Evolutionary conservation across 1,284 basidiomycete species (phyloP), one percentile per base, ranked within the genome.

Genomic region (Ustilago xerochloae): DNA sequence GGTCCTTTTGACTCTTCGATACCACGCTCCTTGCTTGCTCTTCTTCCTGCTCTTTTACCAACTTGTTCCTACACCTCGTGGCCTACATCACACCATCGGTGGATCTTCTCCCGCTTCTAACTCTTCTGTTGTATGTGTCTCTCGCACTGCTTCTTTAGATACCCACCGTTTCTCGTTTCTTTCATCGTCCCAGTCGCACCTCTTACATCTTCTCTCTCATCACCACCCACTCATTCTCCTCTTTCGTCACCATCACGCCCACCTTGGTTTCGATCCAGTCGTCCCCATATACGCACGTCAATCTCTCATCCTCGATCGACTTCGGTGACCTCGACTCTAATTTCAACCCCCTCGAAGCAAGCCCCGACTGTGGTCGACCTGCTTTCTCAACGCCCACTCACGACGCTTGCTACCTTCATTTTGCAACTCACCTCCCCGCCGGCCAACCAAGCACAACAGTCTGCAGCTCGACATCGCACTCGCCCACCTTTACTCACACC

Each of bases 1-100:
- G 43, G 26, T 26, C 30, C 28, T n/a, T 20, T 29, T 32, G 22
- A 35, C 36, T 61, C 43, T 26, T 35, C 22, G 28, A 46, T 46
- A 15, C 30, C 60, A 55, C 45, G 48, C 55, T 52, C 48, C 52
- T 61, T 48, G 61, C 62, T 24, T 45, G 22, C 13, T 13, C 15
- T 3, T 15, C 35, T n/a, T 36, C 18, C 35, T 36, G 15, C 6
- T 16, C 6, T n/a, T 36, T 36, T 36, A 12, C 6, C 18, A 4
- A 4, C 35, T n/a, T 12, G 15, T 36, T 15, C 13, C 13, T n/a
- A 16, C 35, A 36, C 35, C 35, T n/a, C n/a, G n/a, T n/a, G n/a
- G n/a, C n/a, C n/a, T n/a, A n/a, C n/a, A n/a, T n/a, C n/a, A n/a
- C n/a, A n/a, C n/a, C n/a, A n/a, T n/a, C n/a, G n/a, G n/a, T n/a